Evolutionary conservation across 1,284 basidiomycete species (phyloP).

Genomic region (Cryptococcus jaspeensis): DNA sequence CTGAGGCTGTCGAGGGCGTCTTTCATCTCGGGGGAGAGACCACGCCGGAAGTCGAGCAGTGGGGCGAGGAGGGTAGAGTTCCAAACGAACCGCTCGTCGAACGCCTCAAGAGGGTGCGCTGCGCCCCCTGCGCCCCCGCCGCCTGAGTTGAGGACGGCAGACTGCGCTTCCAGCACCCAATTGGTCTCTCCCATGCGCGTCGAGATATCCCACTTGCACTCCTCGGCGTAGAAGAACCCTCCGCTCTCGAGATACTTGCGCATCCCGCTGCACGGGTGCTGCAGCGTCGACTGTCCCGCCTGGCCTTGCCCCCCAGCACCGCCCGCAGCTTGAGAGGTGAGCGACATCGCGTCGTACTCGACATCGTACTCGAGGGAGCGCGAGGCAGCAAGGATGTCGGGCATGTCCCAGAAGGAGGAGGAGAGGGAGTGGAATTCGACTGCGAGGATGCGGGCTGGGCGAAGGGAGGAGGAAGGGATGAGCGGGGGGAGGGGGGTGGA

Average conservation of each 20-base stretch:
- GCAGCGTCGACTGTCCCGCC: constrained; percentile 57
- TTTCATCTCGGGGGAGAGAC: constrained; percentile 51
- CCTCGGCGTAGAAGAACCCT: constrained; percentile 87
- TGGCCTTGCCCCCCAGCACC: constrained; percentile 20
- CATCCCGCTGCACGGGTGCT: constrained; percentile 87
- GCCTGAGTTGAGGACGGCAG: too few species aligned
- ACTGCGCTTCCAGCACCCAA: constrained; percentile 51
- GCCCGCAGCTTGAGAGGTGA: constrained; percentile 1
- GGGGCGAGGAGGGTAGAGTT: constrained; percentile 45
- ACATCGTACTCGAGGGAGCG: constrained; percentile 21
- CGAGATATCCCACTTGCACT: constrained; percentile 83
- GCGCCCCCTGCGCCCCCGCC: constrained; percentile 3
- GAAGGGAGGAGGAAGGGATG: constrained; percentile 37
- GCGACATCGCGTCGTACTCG: constrained; percentile 15
- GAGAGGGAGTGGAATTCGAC: constrained; percentile 56
- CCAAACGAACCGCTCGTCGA: constrained; percentile 70
- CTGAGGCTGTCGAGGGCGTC: constrained; percentile 44
- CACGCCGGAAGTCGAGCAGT: constrained; percentile 42
- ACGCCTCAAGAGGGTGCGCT: constrained; percentile 60
- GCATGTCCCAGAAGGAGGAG: constrained; percentile 51
- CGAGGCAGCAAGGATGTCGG: constrained; percentile 22
- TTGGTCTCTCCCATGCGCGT: constrained; percentile 67
- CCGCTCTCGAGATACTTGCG: constrained; percentile 89
- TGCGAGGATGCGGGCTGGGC: constrained; percentile 49
- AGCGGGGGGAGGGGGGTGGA: constrained; percentile 38